Evolutionary conservation across 306 rosid genomes (phyloP), one percentile per base, ranked within the genome.

Genomic region (Cyclanthera cordifolia): DNA sequence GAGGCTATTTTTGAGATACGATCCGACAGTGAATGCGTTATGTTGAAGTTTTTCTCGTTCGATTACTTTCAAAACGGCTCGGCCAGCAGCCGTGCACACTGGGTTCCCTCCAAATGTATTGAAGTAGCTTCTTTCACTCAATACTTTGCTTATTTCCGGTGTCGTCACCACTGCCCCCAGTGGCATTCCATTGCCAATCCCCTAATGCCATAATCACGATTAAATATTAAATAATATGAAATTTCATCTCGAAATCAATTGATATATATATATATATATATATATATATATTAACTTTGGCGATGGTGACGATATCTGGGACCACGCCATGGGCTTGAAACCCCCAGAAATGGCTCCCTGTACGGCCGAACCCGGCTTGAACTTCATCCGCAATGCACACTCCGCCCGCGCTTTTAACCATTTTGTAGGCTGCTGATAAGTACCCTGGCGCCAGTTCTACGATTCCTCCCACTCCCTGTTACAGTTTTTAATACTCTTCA

Each of bases 321-420:
- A 83, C 85, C 27, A 93, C 99, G 24, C 94, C 95, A 34, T 90
- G 99, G 34, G 77, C 15, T 79, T 93, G 86, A 76, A 90, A 93
- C n/a, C 95, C 95, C 99, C 99, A 93, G 75, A 93, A 93, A 78
- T 93, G 82, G 82, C 84, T 82, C 43, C 99, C 99, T n/a, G 89
- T 85, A 70, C 96, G 94, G 61, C 79, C 96, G 48, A 93, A 88
- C 8, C 99, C 99, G 1, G 87, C 43, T 49, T 90, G 96, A 73
- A 93, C 94, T 75, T 93, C 98, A n/a, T 93, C 98, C 0, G 96
- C 94, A 32, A 93, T 89, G 70, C 91, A 89, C 51, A 93, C 79
- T 15, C 98, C 98, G 59, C 98, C 96, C 32, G 98, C 94, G 60
- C 80, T 86, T 80, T 60, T 89, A 32, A 93, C 82, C 28, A 57